A percentile compares a stretch with the other conserved stretches of the same genome.
Conservation (phyloP, 202 grass and related monocot genomes). For the Eragrostis tef region DNA sequence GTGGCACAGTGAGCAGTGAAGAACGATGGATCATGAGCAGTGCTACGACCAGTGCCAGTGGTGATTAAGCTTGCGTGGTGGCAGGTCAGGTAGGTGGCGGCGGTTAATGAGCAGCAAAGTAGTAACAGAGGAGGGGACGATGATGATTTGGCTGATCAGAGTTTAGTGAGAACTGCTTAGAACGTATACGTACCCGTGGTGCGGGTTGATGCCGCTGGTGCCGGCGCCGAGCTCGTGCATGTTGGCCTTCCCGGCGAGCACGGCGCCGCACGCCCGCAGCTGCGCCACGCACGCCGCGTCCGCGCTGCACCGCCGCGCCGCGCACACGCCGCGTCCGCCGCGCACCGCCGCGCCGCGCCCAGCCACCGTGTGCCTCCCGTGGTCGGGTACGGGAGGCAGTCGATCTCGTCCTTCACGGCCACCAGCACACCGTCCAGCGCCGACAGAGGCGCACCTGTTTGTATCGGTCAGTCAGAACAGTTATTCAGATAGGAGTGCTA, state of each 20-base stretch:
- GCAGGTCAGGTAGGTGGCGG: neutral
- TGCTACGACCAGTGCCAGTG: neutral
- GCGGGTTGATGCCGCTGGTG: constrained; percentile 95
- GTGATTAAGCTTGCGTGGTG: neutral
- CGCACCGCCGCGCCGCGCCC: constrained; percentile 53
- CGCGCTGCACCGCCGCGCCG: constrained; percentile 44
- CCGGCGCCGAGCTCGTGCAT: constrained; percentile 99
- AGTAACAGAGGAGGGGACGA: neutral
- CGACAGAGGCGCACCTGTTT: constrained; percentile 64
- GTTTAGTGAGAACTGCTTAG: too few relatives aligned
- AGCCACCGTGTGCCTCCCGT: constrained; percentile 93
- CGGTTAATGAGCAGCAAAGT: neutral
- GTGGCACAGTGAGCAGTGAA: too few relatives aligned
- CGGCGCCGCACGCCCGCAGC: constrained; percentile 77
- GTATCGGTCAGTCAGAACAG: too few relatives aligned
- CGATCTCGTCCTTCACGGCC: constrained; percentile 92
- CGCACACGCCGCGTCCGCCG: constrained; percentile 63
- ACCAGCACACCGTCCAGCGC: constrained; percentile 79
- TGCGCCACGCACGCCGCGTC: constrained; percentile 84
- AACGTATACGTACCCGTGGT: constrained; percentile 60
- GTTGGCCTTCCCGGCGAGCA: constrained; percentile 87
- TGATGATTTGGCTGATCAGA: neutral
- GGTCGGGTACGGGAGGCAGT: constrained; percentile 82
- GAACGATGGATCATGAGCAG: neutral
- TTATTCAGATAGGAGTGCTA: neutral